Evolutionary conservation across 2,329 filamentous ascomycete genomes (phyloP).

Genomic region (Diaporthe ampelina): DNA sequence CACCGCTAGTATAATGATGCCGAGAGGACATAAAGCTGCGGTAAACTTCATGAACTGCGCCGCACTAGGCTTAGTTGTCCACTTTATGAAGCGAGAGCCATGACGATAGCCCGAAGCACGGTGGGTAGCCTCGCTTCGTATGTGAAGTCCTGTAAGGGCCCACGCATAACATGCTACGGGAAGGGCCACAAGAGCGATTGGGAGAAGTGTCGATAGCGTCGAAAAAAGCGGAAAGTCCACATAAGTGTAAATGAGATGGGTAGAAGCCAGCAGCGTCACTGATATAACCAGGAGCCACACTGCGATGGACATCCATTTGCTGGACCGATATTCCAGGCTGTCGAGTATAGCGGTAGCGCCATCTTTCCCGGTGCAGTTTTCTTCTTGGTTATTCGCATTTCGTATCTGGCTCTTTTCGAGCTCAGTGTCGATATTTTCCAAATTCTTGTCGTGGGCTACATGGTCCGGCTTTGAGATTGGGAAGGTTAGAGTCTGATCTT

Average conservation of each 20-base stretch:
- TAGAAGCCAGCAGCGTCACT: not conserved
- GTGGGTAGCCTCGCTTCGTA: not conserved
- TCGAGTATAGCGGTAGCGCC: not conserved
- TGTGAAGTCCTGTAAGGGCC: not conserved
- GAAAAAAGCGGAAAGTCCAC: too few relatives aligned
- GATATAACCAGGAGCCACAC: not conserved
- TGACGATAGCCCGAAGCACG: not conserved
- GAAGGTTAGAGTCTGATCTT: not conserved
- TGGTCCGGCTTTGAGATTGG: not conserved
- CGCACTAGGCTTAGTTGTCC: not conserved
- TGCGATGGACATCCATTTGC: constrained; percentile 1
- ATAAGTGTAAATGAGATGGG: not conserved
- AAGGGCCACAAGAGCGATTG: not conserved
- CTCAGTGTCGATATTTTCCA: not conserved
- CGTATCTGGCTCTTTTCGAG: not conserved
- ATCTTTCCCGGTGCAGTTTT: not conserved
- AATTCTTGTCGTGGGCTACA: not conserved
- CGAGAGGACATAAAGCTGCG: not conserved
- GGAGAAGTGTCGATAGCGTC: not conserved
- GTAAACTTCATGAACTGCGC: not conserved
- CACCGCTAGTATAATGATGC: not conserved
- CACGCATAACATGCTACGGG: not conserved
- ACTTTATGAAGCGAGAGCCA: not conserved
- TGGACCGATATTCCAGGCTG: not conserved
- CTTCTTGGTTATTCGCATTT: not conserved